Evolutionary conservation across 352 stramenopile species (phyloP).

Genomic region (Globisporangium spinosum): DNA sequence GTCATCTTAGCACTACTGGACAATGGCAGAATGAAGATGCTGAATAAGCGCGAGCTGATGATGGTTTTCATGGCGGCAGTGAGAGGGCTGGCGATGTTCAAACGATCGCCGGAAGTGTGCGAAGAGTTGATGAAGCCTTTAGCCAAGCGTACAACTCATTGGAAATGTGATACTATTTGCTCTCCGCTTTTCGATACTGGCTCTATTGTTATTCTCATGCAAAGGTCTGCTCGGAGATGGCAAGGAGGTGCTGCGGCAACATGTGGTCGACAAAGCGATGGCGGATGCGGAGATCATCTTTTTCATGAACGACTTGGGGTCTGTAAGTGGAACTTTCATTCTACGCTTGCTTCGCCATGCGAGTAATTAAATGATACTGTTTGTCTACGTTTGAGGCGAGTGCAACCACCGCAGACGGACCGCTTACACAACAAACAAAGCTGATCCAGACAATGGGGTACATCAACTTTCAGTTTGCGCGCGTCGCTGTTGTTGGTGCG

Average conservation of each 20-base stretch:
- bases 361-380: neutral
- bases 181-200: neutral
- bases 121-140: slow-evolving; percentile 38
- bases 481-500: slow-evolving; percentile 23
- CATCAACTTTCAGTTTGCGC: slow-evolving; percentile 38
- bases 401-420: slow-evolving; percentile 40
- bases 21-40: slow-evolving; percentile 49
- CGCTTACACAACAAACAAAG: slow-evolving; percentile 48
- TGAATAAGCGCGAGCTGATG: slow-evolving; percentile 60
- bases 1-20: slow-evolving; percentile 61
- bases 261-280: slow-evolving; percentile 49
- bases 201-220: neutral
- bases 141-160: slow-evolving; percentile 34
- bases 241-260: slow-evolving; percentile 36
- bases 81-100: slow-evolving; percentile 55
- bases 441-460: slow-evolving; percentile 37
- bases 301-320: slow-evolving; percentile 73
- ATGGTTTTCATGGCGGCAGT: slow-evolving; percentile 49
- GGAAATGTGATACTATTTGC: neutral
- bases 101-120: slow-evolving; percentile 26
- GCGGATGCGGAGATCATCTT: slow-evolving; percentile 69
- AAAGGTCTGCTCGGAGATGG: slow-evolving; percentile 48
- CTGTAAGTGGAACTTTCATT: slow-evolving; percentile 23
- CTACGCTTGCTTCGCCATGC: neutral
- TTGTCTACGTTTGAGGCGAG: slow-evolving; percentile 22